Evolutionary conservation across 1,284 basidiomycete species (phyloP).

Genomic region (Stereum hirsutum): DNA sequence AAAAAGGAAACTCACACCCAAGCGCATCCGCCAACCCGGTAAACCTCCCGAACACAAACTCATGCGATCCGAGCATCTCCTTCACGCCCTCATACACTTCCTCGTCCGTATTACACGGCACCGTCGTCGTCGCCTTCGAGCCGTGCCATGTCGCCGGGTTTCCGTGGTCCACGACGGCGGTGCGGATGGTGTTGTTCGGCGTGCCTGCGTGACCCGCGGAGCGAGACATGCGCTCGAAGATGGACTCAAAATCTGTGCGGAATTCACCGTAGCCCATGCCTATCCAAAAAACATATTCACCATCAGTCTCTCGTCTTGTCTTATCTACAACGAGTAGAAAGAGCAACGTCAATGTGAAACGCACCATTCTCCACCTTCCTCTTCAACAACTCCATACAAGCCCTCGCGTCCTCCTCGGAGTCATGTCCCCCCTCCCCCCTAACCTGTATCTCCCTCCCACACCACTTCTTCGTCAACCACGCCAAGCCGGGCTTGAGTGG

Average conservation of each 20-base stretch:
- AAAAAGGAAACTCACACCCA: conserved; percentile 53
- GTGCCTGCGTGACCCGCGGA: conserved; percentile 30
- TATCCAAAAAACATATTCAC: conserved; percentile 13
- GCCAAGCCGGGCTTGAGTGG: conserved; percentile 88
- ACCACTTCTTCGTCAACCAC: conserved; percentile 90
- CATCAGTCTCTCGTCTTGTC: not conserved
- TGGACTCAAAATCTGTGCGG: conserved; percentile 74
- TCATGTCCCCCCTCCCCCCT: conserved; percentile 77
- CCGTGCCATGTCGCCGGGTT: conserved; percentile 78
- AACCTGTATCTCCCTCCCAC: conserved; percentile 77
- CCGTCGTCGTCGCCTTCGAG: conserved; percentile 65
- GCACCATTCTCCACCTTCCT: conserved; percentile 70
- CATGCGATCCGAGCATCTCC: conserved; percentile 53
- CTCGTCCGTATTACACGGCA: conserved; percentile 67
- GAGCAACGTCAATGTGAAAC: no score
- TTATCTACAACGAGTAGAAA: not conserved
- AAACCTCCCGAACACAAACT: conserved; percentile 77
- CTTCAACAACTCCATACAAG: conserved; percentile 75
- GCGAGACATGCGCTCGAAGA: conserved; percentile 76
- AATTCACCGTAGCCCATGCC: conserved; percentile 81
- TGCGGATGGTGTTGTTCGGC: conserved; percentile 30
- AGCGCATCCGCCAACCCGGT: conserved; percentile 67
- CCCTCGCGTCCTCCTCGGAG: conserved; percentile 84
- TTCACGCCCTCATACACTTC: conserved; percentile 65
- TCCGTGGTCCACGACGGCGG: conserved; percentile 79